phyloP scores from a whole-genome alignment of 805 yeast species.

The Wickerhamiella vanderwaltii region DNA sequence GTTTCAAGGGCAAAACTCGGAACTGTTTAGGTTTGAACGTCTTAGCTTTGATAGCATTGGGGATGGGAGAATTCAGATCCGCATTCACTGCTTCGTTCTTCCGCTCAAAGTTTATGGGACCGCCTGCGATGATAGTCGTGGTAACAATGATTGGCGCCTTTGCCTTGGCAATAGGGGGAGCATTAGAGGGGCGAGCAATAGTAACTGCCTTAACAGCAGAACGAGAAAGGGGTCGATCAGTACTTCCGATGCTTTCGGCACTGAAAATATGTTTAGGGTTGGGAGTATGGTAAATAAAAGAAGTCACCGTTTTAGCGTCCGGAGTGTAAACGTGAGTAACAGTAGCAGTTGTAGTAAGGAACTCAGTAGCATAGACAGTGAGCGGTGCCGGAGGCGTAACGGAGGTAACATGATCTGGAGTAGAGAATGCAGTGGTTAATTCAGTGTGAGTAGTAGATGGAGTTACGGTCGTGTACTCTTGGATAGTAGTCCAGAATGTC shows the following conservation, averaged over 20 bases:
- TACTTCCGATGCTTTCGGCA: neutral
- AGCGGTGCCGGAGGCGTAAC: neutral
- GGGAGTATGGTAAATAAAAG: neutral
- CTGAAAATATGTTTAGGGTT: slow-evolving; percentile 1
- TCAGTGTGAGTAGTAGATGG: slow-evolving; percentile 3
- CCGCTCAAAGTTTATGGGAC: neutral
- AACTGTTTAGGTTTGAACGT: slow-evolving; percentile 1
- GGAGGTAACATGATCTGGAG: neutral
- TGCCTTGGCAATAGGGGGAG: slow-evolving; percentile 4
- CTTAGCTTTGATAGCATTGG: neutral
- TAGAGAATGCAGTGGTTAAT: slow-evolving; percentile 4
- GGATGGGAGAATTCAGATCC: neutral
- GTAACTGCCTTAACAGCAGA: neutral
- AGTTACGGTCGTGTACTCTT: neutral
- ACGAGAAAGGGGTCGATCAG: neutral
- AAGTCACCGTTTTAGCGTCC: neutral
- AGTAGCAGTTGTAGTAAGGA: neutral
- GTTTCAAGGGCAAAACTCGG: neutral
- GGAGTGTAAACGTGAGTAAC: neutral
- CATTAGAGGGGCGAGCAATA: neutral
- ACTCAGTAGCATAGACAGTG: neutral
- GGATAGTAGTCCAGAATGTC: slow-evolving; percentile 5
- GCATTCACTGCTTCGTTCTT: neutral
- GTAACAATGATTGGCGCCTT: neutral
- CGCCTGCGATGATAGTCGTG: slow-evolving; percentile 6